phyloP scores from a whole-genome alignment of 257 asterid species.

The Solanum sitiens region DNA sequence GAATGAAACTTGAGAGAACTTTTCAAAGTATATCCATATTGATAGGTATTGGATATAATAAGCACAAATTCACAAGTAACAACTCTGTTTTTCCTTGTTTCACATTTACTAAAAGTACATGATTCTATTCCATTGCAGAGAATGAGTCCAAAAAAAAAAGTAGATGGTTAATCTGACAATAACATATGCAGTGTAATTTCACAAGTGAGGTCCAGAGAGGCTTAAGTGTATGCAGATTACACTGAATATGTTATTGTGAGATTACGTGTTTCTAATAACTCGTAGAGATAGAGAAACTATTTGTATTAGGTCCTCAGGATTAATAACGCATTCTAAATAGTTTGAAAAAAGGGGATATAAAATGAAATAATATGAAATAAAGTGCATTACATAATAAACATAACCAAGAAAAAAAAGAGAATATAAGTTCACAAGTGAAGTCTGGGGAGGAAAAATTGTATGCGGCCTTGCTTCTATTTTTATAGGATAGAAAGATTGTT shows the following conservation, averaged over 20 bases:
- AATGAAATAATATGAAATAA: neutral
- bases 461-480: neutral
- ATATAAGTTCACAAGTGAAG: neutral
- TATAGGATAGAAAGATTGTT: neutral
- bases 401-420: neutral
- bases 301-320: neutral
- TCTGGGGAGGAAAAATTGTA: neutral
- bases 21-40: conserved; percentile 1
- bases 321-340: neutral
- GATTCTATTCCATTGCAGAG: neutral
- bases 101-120: neutral
- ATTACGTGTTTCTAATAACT: too few relatives aligned
- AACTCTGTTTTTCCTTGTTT: neutral
- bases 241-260: neutral
- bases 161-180: neutral
- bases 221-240: neutral
- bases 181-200: neutral
- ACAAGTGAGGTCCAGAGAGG: neutral
- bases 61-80: neutral
- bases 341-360: neutral
- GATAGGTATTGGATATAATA: neutral
- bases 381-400: neutral
- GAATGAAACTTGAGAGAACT: neutral
- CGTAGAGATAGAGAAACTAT: neutral
- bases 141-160: neutral